phyloP scores from a whole-genome alignment of 2,329 filamentous ascomycete species.

The Ampelomyces quisqualis region DNA sequence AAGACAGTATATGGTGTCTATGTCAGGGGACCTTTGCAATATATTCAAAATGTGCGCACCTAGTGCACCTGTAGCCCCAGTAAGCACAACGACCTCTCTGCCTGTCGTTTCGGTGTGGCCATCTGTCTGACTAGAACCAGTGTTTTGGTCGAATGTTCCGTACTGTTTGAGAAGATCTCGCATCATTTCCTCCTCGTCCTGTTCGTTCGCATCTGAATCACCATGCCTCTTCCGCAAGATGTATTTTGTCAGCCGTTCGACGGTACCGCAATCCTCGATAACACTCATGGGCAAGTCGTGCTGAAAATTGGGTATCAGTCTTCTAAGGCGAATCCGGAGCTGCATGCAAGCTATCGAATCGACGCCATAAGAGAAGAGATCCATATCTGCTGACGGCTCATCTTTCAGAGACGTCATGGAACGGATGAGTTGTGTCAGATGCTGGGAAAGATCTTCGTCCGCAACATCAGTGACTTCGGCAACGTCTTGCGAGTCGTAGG shows the following conservation, averaged over 20 bases:
- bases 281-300: slow-evolving; percentile 56
- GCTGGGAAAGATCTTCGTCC: slow-evolving; percentile 30
- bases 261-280: slow-evolving; percentile 60
- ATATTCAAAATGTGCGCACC: slow-evolving; percentile 54
- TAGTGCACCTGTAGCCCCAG: slow-evolving; percentile 54
- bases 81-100: slow-evolving; percentile 43
- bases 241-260: slow-evolving; percentile 46
- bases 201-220: slow-evolving; percentile 26
- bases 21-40: slow-evolving; percentile 42
- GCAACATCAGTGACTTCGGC: slow-evolving; percentile 16
- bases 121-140: slow-evolving; percentile 2
- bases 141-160: slow-evolving; percentile 43
- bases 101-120: not conserved
- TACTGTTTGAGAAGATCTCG: slow-evolving; percentile 52
- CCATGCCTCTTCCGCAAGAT: slow-evolving; percentile 46
- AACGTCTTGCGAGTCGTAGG: slow-evolving; percentile 45
- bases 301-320: slow-evolving; percentile 39
- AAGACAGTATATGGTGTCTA: slow-evolving; percentile 58
- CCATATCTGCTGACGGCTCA: slow-evolving; percentile 43
- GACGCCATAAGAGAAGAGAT: slow-evolving; percentile 60
- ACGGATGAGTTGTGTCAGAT: slow-evolving; percentile 24
- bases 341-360: slow-evolving; percentile 62
- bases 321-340: slow-evolving; percentile 46
- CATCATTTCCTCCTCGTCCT: slow-evolving; percentile 49
- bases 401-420: slow-evolving; percentile 24